These are phyloP conservation scores for Macrocybe gigantea DNA, from an alignment of 768 basidiomycete genomes.

Conservation along the genomic window DNA sequence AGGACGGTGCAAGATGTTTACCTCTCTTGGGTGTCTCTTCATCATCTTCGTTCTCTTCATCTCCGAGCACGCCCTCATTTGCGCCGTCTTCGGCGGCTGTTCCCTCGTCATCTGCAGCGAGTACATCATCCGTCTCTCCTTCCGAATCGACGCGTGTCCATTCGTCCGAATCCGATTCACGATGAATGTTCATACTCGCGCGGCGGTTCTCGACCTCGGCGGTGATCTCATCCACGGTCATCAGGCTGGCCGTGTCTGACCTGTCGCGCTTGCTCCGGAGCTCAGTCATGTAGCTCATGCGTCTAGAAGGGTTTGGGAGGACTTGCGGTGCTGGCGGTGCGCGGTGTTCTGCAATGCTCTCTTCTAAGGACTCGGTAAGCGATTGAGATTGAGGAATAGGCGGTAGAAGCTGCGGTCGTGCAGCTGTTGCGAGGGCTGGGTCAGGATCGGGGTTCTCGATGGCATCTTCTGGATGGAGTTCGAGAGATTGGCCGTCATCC, in stretches of 20 bases:
- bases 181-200: conserved; percentile 41
- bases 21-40: conserved; percentile 47
- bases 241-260: conserved; percentile 83
- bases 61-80: conserved; percentile 37
- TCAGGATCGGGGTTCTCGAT: conserved; percentile 8
- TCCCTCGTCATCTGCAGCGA: conserved; percentile 28
- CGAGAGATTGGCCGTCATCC: conserved; percentile 62
- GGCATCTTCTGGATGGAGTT: conserved; percentile 48
- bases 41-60: conserved; percentile 38
- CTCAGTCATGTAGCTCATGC: conserved; percentile 80
- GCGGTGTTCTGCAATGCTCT: conserved; percentile 30
- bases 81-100: conserved; percentile 33
- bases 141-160: conserved; percentile 69
- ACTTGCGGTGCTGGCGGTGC: conserved; percentile 36
- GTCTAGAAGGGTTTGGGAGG: conserved; percentile 48
- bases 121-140: conserved; percentile 32
- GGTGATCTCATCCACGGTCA: conserved; percentile 98
- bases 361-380: conserved; percentile 72
- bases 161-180: conserved; percentile 50
- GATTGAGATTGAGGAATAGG: conserved; percentile 76
- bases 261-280: conserved; percentile 76
- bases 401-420: conserved; percentile 55
- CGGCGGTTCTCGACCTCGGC: conserved; percentile 82
- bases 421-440: conserved; percentile 19
- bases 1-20: conserved; percentile 18